Evolutionary conservation across 1,284 basidiomycete species (phyloP).

Genomic region (Puccinia brachypodii): DNA sequence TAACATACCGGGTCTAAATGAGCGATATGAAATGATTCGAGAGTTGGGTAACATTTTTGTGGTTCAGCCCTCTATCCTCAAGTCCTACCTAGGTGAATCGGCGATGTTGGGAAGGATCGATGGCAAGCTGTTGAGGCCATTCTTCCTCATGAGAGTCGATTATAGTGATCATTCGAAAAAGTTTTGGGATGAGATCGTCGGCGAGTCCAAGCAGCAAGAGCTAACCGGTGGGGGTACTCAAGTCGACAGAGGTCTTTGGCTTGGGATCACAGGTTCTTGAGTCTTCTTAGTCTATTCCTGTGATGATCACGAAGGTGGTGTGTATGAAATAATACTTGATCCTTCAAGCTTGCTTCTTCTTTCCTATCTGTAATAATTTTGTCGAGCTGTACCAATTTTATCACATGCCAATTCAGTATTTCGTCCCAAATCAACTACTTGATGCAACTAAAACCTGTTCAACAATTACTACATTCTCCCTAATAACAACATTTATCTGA

Average conservation of each 20-base stretch:
- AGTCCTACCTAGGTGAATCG: constrained; percentile 86
- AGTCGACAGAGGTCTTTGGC: constrained; percentile 43
- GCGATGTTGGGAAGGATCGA: constrained; percentile 84
- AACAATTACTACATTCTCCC: too few relatives aligned
- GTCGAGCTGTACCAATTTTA: constrained; percentile 5
- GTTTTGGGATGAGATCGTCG: constrained; percentile 48
- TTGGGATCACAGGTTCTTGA: constrained; percentile 37
- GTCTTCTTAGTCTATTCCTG: background rate
- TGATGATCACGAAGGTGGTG: background rate
- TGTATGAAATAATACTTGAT: background rate
- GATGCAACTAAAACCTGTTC: too few relatives aligned
- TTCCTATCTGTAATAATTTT: background rate
- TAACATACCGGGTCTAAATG: constrained; percentile 75
- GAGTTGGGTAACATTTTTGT: constrained; percentile 97
- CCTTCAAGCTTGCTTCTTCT: background rate
- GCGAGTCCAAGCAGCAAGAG: constrained; percentile 25
- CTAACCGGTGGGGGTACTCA: background rate
- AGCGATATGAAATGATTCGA: constrained; percentile 97
- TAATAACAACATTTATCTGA: too few relatives aligned
- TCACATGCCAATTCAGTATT: background rate
- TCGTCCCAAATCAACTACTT: too few relatives aligned
- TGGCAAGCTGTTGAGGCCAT: constrained; percentile 79
- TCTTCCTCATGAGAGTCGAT: constrained; percentile 84
- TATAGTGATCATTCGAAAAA: constrained; percentile 59
- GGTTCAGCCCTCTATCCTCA: constrained; percentile 85